Percentiles rank a stretch among this genome's conserved stretches.
Evolutionary conservation across 108 stramenopile genomes (phyloP).

Genomic region (Pseudonitzschia pungens): DNA sequence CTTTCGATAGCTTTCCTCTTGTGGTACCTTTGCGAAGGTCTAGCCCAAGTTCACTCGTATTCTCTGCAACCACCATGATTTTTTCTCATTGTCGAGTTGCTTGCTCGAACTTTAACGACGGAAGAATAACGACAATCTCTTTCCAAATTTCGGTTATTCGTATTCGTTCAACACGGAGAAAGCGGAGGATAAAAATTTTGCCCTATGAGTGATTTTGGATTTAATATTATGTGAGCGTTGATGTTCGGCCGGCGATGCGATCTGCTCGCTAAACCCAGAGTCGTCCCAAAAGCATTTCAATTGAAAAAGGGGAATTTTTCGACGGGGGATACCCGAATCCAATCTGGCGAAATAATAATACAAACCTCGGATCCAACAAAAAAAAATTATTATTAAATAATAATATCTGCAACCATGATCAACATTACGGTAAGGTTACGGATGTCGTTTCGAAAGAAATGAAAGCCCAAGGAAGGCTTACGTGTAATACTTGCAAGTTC

Average conservation of each 20-base stretch:
- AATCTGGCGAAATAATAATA: too few species aligned
- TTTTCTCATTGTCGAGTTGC: background rate
- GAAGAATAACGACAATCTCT: background rate
- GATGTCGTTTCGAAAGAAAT: too few species aligned
- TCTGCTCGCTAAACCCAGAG: background rate
- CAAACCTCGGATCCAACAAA: too few species aligned
- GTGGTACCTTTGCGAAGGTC: background rate
- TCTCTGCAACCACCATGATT: background rate
- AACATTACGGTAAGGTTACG: too few species aligned
- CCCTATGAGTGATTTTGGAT: background rate
- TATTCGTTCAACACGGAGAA: background rate
- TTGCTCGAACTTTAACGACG: background rate
- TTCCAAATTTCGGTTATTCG: background rate
- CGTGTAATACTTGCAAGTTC: too few species aligned
- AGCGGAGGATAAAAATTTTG: background rate
- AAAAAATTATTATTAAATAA: too few species aligned
- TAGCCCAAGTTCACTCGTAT: background rate
- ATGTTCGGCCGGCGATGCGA: background rate
- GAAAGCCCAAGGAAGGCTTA: too few species aligned
- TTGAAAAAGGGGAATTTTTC: too few species aligned
- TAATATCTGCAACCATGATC: too few species aligned
- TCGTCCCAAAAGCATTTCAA: too few species aligned
- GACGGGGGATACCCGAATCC: too few species aligned
- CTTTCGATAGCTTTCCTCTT: constrained; percentile 10
- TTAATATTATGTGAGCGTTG: background rate